Base-by-base conservation (phyloP, 179 eudicot species). In the Silene coronaria region DNA sequence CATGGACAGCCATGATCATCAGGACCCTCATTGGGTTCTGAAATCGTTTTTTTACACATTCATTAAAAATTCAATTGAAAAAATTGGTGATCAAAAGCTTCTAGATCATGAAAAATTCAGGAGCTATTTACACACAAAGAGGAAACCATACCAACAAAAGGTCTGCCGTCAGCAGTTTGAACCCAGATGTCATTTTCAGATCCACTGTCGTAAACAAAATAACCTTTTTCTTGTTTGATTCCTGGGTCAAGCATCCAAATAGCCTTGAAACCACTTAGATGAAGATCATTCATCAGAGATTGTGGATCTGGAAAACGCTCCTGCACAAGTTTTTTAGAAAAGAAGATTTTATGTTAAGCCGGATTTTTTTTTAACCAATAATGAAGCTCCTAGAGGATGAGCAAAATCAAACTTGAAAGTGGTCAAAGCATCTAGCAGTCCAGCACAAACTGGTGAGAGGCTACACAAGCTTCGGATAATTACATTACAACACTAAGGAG, bases 231-330 rank as follows among this genome's bases (percentile, higher is more conserved):
- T 22, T 69, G 80, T 82, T 96, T 96, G 73, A 93, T 88, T 77
- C 97, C 99, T 5, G 99, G 99, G 80, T 96, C 99, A 81, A 92
- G 99, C 97, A 92, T 96, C 99, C 99, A 96, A 76, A 91, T 91
- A 58, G 97, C 99, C 78, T 92, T 93, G 81, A 96, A 83, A 81
- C 99, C 97, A 72, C 72, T 81, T 36, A 70, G 79, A 84, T 88
- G 99, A 71, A 96, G 97, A 81, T 91, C 88, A 70, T 88, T 79
- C 65, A 82, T 97, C 77, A 96, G 76, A 74, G 90, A 81, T 72
- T 87, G 87, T 71, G 99, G 97, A 79, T 93, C 87, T 48, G 93
- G 85, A 71, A 96, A 96, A 32, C 84, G 88, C 86, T 93, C 93
- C 99, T 96, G 88, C 14, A 75, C 61, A 72, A 28, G 16, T 17